Percentiles rank a stretch among this genome's conserved stretches.
These are phyloP conservation scores for Leishmania gerbilli DNA, from an alignment of 208 protist genomes.

Conservation along the genomic window DNA sequence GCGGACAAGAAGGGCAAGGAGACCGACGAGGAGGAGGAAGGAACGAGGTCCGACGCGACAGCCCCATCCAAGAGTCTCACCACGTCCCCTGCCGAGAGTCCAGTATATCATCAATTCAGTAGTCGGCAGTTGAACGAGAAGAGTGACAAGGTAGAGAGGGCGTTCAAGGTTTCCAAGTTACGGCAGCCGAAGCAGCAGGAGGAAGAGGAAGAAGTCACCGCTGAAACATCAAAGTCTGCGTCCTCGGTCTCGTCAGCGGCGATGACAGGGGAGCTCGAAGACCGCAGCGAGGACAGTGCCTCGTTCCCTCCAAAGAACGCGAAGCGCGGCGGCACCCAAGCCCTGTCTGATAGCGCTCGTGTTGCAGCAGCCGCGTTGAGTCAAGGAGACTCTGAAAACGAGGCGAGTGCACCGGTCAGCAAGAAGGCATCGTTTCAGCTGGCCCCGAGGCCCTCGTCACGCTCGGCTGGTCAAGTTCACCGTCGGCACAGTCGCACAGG, in stretches of 20 bases:
- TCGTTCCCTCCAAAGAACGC: neutral
- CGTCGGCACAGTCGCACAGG: neutral
- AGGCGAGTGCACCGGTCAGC: neutral
- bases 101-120: slow-evolving; percentile 2
- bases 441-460: neutral
- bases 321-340: slow-evolving; percentile 2
- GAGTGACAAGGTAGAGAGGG: neutral
- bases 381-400: neutral
- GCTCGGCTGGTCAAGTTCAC: neutral
- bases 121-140: slow-evolving; percentile 21
- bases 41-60: slow-evolving; percentile 4
- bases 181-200: neutral
- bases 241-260: neutral
- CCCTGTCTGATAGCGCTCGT: neutral
- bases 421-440: neutral
- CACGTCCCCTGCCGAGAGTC: neutral
- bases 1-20: neutral
- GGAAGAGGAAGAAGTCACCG: neutral
- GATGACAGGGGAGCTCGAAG: neutral
- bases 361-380: neutral
- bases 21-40: slow-evolving; percentile 6
- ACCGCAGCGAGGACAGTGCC: neutral
- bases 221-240: neutral
- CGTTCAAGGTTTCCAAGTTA: slow-evolving; percentile 5
- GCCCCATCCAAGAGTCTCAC: neutral